Evolutionary conservation across 2,329 filamentous ascomycete species (phyloP).

Genomic region (Phaeosphaeriaceae sp.): DNA sequence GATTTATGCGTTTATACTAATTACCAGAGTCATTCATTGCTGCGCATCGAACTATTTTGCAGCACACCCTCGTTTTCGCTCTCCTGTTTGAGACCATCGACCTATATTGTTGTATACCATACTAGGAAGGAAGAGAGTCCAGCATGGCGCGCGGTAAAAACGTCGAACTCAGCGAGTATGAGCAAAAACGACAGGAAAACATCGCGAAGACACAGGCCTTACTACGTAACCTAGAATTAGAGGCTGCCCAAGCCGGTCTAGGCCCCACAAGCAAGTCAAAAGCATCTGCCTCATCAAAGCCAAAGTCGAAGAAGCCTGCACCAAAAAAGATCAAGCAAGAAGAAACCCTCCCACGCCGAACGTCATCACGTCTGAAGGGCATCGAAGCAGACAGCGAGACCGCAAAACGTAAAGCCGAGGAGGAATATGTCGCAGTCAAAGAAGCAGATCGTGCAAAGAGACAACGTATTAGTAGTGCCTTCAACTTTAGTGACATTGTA

Average conservation of each 20-base stretch:
- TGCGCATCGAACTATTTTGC: conserved; percentile 6
- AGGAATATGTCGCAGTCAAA: conserved; percentile 63
- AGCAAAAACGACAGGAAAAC: conserved; percentile 82
- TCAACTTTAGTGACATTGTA: conserved; percentile 77
- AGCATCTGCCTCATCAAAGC: conserved; percentile 54
- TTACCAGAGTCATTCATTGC: too few species aligned
- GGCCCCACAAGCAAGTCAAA: conserved; percentile 62
- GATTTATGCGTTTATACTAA: too few species aligned
- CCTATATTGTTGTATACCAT: not conserved
- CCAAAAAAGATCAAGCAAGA: conserved; percentile 65
- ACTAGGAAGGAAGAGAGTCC: not conserved
- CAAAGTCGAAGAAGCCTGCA: conserved; percentile 50
- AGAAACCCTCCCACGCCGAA: conserved; percentile 61
- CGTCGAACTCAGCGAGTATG: conserved; percentile 78
- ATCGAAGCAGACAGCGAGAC: conserved; percentile 71
- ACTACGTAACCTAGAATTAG: conserved; percentile 74
- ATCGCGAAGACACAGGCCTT: conserved; percentile 86
- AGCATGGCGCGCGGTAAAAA: conserved; percentile 51
- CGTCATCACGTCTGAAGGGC: conserved; percentile 67
- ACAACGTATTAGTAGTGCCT: conserved; percentile 68
- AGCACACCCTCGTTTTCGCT: not conserved
- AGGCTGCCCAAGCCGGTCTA: conserved; percentile 71
- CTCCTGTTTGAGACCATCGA: not conserved
- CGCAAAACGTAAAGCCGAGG: conserved; percentile 71
- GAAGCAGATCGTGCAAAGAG: conserved; percentile 67